Evolutionary conservation across 2,329 filamentous ascomycete species (phyloP), one percentile per base, ranked within the genome.

Genomic region (Exserohilum rostratum): DNA sequence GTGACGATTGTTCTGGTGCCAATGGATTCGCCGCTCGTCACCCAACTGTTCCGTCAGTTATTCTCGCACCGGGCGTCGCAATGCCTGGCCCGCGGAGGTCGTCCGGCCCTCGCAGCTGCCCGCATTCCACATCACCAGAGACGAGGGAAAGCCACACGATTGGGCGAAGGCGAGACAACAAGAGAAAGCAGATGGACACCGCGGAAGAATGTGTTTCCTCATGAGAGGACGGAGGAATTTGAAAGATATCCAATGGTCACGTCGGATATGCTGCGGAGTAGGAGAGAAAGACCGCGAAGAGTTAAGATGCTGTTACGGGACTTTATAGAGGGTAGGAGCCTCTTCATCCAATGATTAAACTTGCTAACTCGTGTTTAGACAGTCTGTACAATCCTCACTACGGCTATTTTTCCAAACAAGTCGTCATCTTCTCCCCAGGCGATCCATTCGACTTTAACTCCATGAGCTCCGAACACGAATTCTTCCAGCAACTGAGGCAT

Each of bases 301-400:
- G 93, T 96, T 64, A 97, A 96, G 84, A 99, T 99, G 95, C 79
- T 97, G 70, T 90, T 96, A 73, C 85, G 96, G 62, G 96, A 99
- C 81, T 99, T 99, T 72, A 95, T 99, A 71, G 95, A 99, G 76
- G 93, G 90, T 92, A 71, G 63, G 53, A 20, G 42, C 15, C n/a
- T 12, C 25, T 30, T 17, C 12, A 7, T 11, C 25, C 12, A 3
- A 4, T 15, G 29, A 35, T 4, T 5, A 35, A 10, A 7, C 12
- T 17, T 42, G n/a, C 47, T 55, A n/a, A 55, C 11, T 1, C 22
- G 10, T 27, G 2, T 18, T 10, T 1, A 55, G 93, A 97, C 78
- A 95, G 91, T 72, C 79, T 97, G 12, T 98, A 98, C 74, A 97
- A 98, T 71, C 92, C 92, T 0, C 83, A 91, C 64, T 98, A 97